Conservation (phyloP, 768 basidiomycete species). For the Amanita polypyramis region DNA sequence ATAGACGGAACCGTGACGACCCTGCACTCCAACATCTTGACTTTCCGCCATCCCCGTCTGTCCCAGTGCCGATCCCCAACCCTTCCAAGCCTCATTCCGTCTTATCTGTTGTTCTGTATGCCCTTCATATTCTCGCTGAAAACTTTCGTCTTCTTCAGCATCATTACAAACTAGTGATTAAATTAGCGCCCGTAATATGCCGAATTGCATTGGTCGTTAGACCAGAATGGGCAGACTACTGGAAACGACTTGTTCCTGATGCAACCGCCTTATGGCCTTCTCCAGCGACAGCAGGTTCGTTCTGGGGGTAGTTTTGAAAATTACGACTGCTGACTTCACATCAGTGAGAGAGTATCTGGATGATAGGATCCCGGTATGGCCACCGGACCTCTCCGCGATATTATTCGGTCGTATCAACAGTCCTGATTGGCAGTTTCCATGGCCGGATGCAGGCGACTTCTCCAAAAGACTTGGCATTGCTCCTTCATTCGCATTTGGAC, state of each 20-base stretch:
- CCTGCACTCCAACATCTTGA: slow-evolving; percentile 38
- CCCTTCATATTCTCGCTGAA: slow-evolving; percentile 73
- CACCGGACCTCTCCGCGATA: slow-evolving; percentile 65
- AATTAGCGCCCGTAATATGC: slow-evolving; percentile 55
- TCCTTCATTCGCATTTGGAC: slow-evolving; percentile 53
- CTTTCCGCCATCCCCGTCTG: slow-evolving; percentile 17
- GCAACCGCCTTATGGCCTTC: slow-evolving; percentile 51
- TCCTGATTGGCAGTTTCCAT: slow-evolving; percentile 57
- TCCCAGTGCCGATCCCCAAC: slow-evolving; percentile 13
- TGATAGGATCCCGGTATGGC: slow-evolving; percentile 66
- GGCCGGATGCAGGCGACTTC: slow-evolving; percentile 37
- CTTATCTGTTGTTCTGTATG: slow-evolving; percentile 54
- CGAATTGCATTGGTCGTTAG: slow-evolving; percentile 51
- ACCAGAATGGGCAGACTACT: slow-evolving; percentile 88
- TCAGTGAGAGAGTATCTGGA: slow-evolving; percentile 42
- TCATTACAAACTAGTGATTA: slow-evolving; percentile 42
- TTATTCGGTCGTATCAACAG: slow-evolving; percentile 51
- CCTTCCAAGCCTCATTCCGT: slow-evolving; percentile 27
- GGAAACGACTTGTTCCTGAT: slow-evolving; percentile 72
- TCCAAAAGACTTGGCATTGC: slow-evolving; percentile 36
- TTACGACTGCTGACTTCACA: slow-evolving; percentile 8
- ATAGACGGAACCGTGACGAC: slow-evolving; percentile 47
- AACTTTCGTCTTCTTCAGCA: slow-evolving; percentile 50
- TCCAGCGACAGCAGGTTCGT: slow-evolving; percentile 27
- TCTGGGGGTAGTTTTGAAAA: background rate